A percentile compares a stretch with the other conserved stretches of the same genome.
Conservation (phyloP, 2,329 filamentous ascomycete genomes). For the Colletotrichum magnum region DNA sequence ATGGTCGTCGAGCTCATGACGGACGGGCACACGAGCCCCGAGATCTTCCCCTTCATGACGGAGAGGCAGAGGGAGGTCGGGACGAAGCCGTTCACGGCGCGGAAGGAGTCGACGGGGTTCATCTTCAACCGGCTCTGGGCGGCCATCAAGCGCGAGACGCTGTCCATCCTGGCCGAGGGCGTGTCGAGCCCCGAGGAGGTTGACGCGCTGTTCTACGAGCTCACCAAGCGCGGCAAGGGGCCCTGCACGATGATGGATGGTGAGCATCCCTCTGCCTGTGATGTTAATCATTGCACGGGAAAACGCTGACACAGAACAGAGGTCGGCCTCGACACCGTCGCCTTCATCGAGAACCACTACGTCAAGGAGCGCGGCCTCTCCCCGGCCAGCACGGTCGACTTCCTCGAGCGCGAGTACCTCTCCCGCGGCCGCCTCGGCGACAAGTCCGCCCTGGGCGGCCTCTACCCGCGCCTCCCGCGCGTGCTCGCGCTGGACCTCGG, state of each 20-base stretch:
- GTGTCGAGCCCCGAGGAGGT: constrained; percentile 64
- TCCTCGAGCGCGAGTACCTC: constrained; percentile 59
- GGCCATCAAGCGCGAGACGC: constrained; percentile 66
- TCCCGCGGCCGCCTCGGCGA: constrained; percentile 61
- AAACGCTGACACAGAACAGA: constrained; percentile 46
- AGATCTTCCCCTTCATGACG: constrained; percentile 61
- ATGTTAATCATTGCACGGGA: neutral
- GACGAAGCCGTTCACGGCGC: constrained; percentile 56
- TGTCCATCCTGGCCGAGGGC: constrained; percentile 64
- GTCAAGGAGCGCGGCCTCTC: constrained; percentile 61
- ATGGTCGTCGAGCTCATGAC: constrained; percentile 69
- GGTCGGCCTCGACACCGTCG: constrained; percentile 67
- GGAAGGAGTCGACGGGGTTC: constrained; percentile 66
- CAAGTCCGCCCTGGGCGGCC: constrained; percentile 58
- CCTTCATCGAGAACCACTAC: constrained; percentile 68
- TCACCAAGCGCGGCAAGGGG: constrained; percentile 20
- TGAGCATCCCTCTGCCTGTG: constrained; percentile 43
- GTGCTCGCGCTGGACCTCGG: constrained; percentile 27
- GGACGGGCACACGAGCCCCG: constrained; percentile 56
- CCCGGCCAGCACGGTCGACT: constrained; percentile 58
- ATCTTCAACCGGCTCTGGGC: constrained; percentile 72
- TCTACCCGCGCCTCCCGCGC: constrained; percentile 51
- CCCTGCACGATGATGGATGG: constrained; percentile 47
- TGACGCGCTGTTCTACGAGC: constrained; percentile 60
- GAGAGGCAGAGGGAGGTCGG: constrained; percentile 56